Conservation (phyloP, 257 asterid genomes). For the Phtheirospermum japonicum region DNA sequence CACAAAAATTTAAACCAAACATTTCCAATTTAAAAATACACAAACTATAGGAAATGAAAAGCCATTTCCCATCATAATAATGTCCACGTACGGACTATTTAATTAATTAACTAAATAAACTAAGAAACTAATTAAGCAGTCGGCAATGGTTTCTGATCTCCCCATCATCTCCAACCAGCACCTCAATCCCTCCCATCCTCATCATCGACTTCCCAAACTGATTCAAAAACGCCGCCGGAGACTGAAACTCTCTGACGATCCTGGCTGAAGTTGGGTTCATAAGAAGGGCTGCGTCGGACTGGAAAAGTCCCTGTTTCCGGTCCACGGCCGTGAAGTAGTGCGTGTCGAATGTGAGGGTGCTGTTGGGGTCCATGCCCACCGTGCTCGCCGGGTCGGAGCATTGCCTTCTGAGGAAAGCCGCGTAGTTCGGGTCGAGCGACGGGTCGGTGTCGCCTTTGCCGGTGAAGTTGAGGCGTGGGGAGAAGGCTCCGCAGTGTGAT, state of each 20-base stretch:
- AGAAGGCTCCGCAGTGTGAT: slow-evolving; percentile 49
- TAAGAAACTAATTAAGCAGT: slow-evolving; percentile 28
- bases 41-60: too few relatives aligned
- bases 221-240: slow-evolving; percentile 18
- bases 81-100: too few relatives aligned
- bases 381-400: slow-evolving; percentile 34
- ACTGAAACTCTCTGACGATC: slow-evolving; percentile 29
- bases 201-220: slow-evolving; percentile 45
- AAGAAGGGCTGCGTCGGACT: slow-evolving; percentile 55
- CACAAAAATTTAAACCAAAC: too few relatives aligned
- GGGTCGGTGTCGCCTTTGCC: slow-evolving; percentile 53
- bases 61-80: too few relatives aligned
- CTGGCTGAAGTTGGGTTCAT: slow-evolving; percentile 26
- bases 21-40: too few relatives aligned
- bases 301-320: slow-evolving; percentile 40
- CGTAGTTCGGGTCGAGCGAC: slow-evolving; percentile 41
- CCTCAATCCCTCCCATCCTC: slow-evolving; percentile 53
- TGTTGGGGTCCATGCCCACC: slow-evolving; percentile 52
- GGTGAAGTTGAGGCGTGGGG: slow-evolving; percentile 53
- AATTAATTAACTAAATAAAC: too few relatives aligned
- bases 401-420: slow-evolving; percentile 24
- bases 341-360: slow-evolving; percentile 38
- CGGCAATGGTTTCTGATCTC: slow-evolving; percentile 50
- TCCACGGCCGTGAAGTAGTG: slow-evolving; percentile 37
- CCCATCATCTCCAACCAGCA: slow-evolving; percentile 40